Evolutionary conservation across 2,329 filamentous ascomycete genomes (phyloP).

Genomic region (Aspergillus persii): DNA sequence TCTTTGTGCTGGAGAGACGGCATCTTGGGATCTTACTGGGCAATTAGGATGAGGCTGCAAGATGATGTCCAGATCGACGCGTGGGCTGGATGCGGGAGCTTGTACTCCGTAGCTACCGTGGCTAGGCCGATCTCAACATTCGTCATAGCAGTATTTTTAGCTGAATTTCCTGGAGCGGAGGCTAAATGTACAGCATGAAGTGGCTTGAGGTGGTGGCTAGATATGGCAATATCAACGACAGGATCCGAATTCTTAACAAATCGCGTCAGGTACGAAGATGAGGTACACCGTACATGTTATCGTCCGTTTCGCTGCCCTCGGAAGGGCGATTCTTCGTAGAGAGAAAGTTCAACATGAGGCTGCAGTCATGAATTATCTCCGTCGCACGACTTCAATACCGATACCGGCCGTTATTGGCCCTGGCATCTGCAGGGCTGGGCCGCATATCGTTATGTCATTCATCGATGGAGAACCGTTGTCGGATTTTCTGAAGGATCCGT

Average conservation of each 20-base stretch:
- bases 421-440: constrained; percentile 21
- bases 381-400: constrained; percentile 24
- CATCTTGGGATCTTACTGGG: background rate
- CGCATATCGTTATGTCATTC: constrained; percentile 27
- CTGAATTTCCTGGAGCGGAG: too few species aligned
- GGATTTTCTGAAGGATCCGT: constrained; percentile 22
- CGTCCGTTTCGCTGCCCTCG: constrained; percentile 15
- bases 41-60: background rate
- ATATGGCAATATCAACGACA: background rate
- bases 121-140: background rate
- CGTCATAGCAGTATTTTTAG: background rate
- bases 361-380: constrained; percentile 25
- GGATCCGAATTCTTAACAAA: too few species aligned
- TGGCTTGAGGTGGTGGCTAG: background rate
- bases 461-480: constrained; percentile 22
- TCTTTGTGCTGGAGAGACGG: background rate
- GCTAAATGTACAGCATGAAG: background rate
- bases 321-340: constrained; percentile 23
- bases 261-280: too few species aligned
- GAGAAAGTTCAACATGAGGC: constrained; percentile 32
- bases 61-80: background rate
- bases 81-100: background rate
- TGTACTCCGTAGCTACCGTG: background rate
- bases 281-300: too few species aligned
- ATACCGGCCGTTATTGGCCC: constrained; percentile 21